Evolutionary conservation across 495 filamentous ascomycete genomes (phyloP).

Genomic region (Endocarpon pusillum): DNA sequence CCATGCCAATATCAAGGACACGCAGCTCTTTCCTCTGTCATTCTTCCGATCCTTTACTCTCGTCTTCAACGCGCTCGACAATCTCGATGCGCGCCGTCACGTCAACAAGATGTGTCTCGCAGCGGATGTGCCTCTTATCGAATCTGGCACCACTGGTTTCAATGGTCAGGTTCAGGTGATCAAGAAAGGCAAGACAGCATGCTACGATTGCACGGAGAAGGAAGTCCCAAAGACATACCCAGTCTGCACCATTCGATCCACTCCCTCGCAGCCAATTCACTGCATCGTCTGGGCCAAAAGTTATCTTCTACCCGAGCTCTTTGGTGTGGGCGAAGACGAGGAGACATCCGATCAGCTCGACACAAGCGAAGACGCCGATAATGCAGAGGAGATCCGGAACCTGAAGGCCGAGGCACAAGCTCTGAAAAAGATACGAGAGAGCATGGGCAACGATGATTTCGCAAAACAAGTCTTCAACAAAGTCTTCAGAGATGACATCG

Average conservation of each 20-base stretch:
- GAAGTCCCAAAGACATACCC: constrained; percentile 80
- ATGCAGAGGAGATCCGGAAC: constrained; percentile 74
- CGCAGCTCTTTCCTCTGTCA: constrained; percentile 72
- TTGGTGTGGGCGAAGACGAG: constrained; percentile 79
- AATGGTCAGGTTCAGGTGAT: constrained; percentile 97
- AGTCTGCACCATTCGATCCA: constrained; percentile 92
- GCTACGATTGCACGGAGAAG: constrained; percentile 88
- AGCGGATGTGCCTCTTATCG: constrained; percentile 77
- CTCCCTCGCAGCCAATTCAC: constrained; percentile 87
- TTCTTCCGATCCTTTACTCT: constrained; percentile 75
- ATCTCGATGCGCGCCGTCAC: constrained; percentile 83
- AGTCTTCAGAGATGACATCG: constrained; percentile 76
- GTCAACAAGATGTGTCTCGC: constrained; percentile 96
- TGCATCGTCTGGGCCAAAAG: constrained; percentile 99
- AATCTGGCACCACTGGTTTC: constrained; percentile 96
- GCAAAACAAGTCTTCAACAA: constrained; percentile 73
- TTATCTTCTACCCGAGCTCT: constrained; percentile 86
- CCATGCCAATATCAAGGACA: constrained; percentile 90
- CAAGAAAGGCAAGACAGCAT: constrained; percentile 82
- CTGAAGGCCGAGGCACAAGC: constrained; percentile 68
- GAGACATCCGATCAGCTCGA: constrained; percentile 47
- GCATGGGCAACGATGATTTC: constrained; percentile 72
- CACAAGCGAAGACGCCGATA: constrained; percentile 60
- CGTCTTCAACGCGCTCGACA: constrained; percentile 96
- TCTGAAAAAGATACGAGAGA: constrained; percentile 62